Conservation (phyloP, 2,329 filamentous ascomycete genomes). For the Claviceps africana region DNA sequence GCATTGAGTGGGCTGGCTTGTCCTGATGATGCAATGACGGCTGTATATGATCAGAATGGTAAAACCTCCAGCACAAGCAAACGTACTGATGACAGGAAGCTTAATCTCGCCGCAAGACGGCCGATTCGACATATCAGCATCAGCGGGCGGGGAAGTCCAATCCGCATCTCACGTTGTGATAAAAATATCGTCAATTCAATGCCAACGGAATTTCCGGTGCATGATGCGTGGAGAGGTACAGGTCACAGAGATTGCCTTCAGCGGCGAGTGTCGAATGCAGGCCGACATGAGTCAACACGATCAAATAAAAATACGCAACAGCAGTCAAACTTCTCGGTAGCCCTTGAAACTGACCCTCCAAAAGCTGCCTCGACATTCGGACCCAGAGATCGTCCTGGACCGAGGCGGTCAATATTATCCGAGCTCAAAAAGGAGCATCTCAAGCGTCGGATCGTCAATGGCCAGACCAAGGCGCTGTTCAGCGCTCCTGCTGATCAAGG, state of each 20-base stretch:
- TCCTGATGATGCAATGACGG: neutral
- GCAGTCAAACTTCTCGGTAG: neutral
- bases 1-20: neutral
- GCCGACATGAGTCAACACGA: neutral
- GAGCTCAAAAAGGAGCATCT: neutral
- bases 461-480: neutral
- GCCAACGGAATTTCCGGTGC: neutral
- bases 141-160: constrained; percentile 3
- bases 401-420: neutral
- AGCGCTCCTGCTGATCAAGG: neutral
- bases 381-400: neutral
- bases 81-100: neutral
- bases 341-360: neutral
- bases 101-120: neutral
- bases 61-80: neutral
- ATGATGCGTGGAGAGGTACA: neutral
- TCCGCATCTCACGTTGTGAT: neutral
- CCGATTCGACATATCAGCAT: constrained; percentile 1
- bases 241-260: neutral
- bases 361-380: neutral
- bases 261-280: neutral
- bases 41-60: neutral
- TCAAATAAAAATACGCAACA: neutral
- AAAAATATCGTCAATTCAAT: neutral
- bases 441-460: neutral